Base-by-base conservation (phyloP, 1,139 yeast species). In the Tardiomyces digboiensis region DNA sequence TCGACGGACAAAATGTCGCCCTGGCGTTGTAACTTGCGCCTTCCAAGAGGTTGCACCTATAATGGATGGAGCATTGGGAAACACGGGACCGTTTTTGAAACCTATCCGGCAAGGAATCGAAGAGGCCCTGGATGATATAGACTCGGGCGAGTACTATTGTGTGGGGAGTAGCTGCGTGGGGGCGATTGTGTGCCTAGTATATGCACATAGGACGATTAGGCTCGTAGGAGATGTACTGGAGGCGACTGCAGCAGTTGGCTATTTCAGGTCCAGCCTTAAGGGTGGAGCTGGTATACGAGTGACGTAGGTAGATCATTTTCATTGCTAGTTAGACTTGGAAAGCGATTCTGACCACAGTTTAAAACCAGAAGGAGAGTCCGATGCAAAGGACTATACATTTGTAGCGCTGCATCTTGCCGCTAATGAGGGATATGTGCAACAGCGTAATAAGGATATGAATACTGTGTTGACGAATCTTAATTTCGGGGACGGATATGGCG, bases 351-450 rank as follows among this genome's bases (percentile, higher is more conserved):
- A n/a, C n/a, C n/a, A n/a, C n/a, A n/a, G 33, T 5, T 52, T 84
- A 16, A 53, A 56, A 0, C 67, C 68, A 40, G 46, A 56, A 22
- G 66, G 65, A 4, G 50, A 14, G 57, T 63, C 3, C 66, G 66
- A 29, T 6, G 63, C 65, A 12, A 26, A 26, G 10, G 33, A 26
- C 33, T 65, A 78, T 47, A 80, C 93, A 0, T 78, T 87, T 66
- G 80, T 81, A 2, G 67, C 71, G 42, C 76, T 81, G 2, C 97
- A 88, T 65, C 62, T 88, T 44, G 74, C 80, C 21, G 96, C 97
- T 0, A 75, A 75, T 52, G 95, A 86, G 58, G 94, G 94, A 1
- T 51, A 56, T 22, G 67, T 75, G 52, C 53, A 57, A 7, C 60
- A 67, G 46, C 67, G 97, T 41, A 78, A 82, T 54, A 50, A 57